Conservation (phyloP, 768 basidiomycete species). For the Panellus pusillus region DNA sequence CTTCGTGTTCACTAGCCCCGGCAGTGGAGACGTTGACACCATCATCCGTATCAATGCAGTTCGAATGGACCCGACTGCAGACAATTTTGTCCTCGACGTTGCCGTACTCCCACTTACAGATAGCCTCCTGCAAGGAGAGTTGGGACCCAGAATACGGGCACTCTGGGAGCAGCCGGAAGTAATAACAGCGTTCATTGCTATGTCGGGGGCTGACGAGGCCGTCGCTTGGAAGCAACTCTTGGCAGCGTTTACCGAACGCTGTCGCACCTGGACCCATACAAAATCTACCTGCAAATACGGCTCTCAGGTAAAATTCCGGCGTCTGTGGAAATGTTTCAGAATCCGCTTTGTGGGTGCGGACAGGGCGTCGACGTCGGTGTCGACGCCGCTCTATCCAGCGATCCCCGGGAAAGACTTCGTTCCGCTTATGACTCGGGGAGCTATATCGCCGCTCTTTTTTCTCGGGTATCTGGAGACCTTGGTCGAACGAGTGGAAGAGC, state of each 20-base stretch:
- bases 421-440: constrained; percentile 37
- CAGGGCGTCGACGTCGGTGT: constrained; percentile 35
- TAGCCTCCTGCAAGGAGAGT: constrained; percentile 10
- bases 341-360: constrained; percentile 43
- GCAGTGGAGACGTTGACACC: constrained; percentile 27
- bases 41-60: constrained; percentile 38
- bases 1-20: constrained; percentile 22
- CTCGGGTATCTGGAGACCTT: constrained; percentile 44
- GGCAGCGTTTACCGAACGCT: constrained; percentile 39
- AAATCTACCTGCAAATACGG: constrained; percentile 37
- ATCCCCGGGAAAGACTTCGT: constrained; percentile 27
- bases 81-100: constrained; percentile 43
- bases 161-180: too few species aligned
- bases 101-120: constrained; percentile 36
- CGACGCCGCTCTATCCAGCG: constrained; percentile 20
- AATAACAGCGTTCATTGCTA: background rate
- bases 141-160: constrained; percentile 2
- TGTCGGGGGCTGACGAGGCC: constrained; percentile 25
- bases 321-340: constrained; percentile 27
- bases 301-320: constrained; percentile 28
- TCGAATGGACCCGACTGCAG: constrained; percentile 39
- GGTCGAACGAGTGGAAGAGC: constrained; percentile 12
- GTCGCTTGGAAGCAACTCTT: constrained; percentile 42
- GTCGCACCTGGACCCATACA: constrained; percentile 40
- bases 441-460: constrained; percentile 42